A percentile compares a stretch with the other conserved stretches of the same genome.
phyloP scores from a whole-genome alignment of 2,329 filamentous ascomycete species.

The Penicillium crustosum region DNA sequence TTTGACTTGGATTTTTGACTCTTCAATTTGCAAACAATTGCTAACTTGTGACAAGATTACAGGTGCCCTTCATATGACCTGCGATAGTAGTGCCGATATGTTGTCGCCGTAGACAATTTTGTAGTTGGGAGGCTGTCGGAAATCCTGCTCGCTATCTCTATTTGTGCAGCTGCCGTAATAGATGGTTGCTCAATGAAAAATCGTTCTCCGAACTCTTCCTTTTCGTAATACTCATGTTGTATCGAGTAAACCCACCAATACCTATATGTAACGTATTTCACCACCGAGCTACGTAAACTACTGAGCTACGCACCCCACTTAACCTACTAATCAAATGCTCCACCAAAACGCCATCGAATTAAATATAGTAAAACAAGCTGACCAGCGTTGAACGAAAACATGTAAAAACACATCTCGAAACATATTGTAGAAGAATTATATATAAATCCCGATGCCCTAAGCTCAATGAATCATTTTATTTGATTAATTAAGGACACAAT shows the following conservation, averaged over 20 bases:
- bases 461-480: too few relatives aligned
- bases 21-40: constrained; percentile 20
- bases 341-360: too few relatives aligned
- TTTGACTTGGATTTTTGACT: constrained; percentile 9
- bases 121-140: constrained; percentile 6
- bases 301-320: too few relatives aligned
- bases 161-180: constrained; percentile 10
- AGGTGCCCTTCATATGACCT: constrained; percentile 13
- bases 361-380: too few relatives aligned
- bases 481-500: too few relatives aligned
- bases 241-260: not conserved
- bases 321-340: too few relatives aligned
- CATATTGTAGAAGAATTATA: too few relatives aligned
- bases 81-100: constrained; percentile 6
- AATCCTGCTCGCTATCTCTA: constrained; percentile 2
- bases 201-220: not conserved
- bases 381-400: too few relatives aligned
- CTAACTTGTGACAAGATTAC: constrained; percentile 22
- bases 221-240: not conserved
- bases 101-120: constrained; percentile 15
- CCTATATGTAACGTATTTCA: too few relatives aligned
- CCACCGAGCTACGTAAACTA: too few relatives aligned
- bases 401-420: too few relatives aligned
- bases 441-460: too few relatives aligned
- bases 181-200: constrained; percentile 11